Percentiles rank a stretch among this genome's conserved stretches.
Evolutionary conservation across 2,329 filamentous ascomycete species (phyloP).

Genomic region (Paraconiothyrium brasiliense): DNA sequence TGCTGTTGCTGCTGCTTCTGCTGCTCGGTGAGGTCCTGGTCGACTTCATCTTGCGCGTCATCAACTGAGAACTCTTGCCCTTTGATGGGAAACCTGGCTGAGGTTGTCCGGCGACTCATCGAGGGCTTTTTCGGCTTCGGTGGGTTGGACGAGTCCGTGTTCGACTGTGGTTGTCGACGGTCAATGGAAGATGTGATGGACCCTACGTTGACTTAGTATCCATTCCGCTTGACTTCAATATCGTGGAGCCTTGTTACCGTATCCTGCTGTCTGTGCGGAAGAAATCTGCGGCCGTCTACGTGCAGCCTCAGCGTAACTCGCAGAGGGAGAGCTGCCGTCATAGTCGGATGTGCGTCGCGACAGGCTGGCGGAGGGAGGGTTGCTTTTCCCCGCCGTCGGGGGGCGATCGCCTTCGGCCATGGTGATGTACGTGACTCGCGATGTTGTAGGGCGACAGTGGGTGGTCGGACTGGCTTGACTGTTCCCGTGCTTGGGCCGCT

Average conservation of each 20-base stretch:
- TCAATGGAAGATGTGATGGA: slow-evolving; percentile 48
- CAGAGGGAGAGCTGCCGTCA: slow-evolving; percentile 34
- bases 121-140: slow-evolving; percentile 72
- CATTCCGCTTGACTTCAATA: neutral
- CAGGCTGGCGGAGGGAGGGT: slow-evolving; percentile 29
- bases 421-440: slow-evolving; percentile 19
- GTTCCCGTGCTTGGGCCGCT: slow-evolving; percentile 6
- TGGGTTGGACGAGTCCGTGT: slow-evolving; percentile 30
- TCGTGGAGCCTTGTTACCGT: slow-evolving; percentile 37
- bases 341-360: slow-evolving; percentile 41
- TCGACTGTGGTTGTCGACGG: slow-evolving; percentile 35
- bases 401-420: slow-evolving; percentile 46
- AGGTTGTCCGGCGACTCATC: slow-evolving; percentile 77
- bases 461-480: neutral
- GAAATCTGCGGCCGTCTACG: slow-evolving; percentile 42
- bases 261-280: slow-evolving; percentile 40
- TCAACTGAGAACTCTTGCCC: slow-evolving; percentile 91
- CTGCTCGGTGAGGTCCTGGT: slow-evolving; percentile 67
- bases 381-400: slow-evolving; percentile 34
- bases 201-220: slow-evolving; percentile 28
- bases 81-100: slow-evolving; percentile 77
- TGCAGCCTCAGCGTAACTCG: slow-evolving; percentile 35
- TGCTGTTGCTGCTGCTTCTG: slow-evolving; percentile 36
- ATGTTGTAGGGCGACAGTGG: neutral
- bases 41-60: slow-evolving; percentile 83